Conservation (phyloP, 2,329 filamentous ascomycete species). For the Fusarium sp. region DNA sequence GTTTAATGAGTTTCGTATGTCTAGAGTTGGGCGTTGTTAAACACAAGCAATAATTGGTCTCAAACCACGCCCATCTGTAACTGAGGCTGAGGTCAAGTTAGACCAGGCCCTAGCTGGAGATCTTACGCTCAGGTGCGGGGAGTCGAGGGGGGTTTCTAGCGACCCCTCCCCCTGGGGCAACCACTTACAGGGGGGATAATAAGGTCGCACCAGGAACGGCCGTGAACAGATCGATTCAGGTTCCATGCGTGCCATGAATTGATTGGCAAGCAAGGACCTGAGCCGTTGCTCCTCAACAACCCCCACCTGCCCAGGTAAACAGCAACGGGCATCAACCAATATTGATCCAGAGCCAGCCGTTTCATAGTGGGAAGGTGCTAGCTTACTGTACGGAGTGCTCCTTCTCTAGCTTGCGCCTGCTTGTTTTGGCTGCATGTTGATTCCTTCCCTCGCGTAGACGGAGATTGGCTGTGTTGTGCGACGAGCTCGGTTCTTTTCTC, state of each 20-base stretch:
- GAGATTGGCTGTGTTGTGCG: slow-evolving; percentile 32
- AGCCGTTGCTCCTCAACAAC: slow-evolving; percentile 43
- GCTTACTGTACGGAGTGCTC: slow-evolving; percentile 2
- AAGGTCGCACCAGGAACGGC: slow-evolving; percentile 40
- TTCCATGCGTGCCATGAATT: slow-evolving; percentile 23
- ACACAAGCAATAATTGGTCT: slow-evolving; percentile 14
- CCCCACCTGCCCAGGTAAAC: slow-evolving; percentile 39
- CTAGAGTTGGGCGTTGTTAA: not conserved
- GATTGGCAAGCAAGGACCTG: slow-evolving; percentile 26
- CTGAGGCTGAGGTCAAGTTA: slow-evolving; percentile 17
- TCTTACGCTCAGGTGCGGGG: slow-evolving; percentile 28
- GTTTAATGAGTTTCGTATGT: not conserved
- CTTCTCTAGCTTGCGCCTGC: slow-evolving; percentile 25
- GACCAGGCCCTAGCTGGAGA: slow-evolving; percentile 6
- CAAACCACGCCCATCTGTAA: not conserved
- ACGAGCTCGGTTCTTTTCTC: slow-evolving; percentile 32
- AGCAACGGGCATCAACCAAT: slow-evolving; percentile 20
- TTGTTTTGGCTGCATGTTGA: slow-evolving; percentile 34
- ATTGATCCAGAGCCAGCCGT: not conserved
- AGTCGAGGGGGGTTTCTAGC: slow-evolving; percentile 10
- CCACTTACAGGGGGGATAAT: slow-evolving; percentile 30
- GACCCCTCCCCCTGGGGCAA: slow-evolving; percentile 16
- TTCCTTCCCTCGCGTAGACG: slow-evolving; percentile 27
- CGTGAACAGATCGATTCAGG: slow-evolving; percentile 28
- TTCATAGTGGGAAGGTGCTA: slow-evolving; percentile 30